Evolutionary conservation across 1,139 yeast genomes (phyloP), one percentile per base, ranked within the genome.

Genomic region (Suhomyces terraborum): DNA sequence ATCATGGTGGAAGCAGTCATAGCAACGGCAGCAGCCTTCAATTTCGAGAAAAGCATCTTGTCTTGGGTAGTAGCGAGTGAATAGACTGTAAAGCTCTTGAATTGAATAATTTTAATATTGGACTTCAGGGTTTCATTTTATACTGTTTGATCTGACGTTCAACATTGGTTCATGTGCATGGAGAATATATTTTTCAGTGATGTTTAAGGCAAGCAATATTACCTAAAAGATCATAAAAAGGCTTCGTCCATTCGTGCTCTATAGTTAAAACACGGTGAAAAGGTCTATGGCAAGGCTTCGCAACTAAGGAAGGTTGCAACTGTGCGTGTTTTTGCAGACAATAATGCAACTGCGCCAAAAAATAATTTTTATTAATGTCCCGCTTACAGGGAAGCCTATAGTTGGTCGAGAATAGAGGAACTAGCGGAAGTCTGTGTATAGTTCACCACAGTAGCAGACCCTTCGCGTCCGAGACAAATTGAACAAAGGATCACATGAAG

Each of bases 11-110:
- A 42, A 16, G 52, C 39, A 10, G 51, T 47, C 35, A 48, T 41
- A 24, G 49, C 47, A 10, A 51, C 34, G 28, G 52, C 51, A 35
- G 52, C 53, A 40, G 49, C 46, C 33, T 41, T 42, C 8, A 52
- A 43, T 39, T 42, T 45, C 19, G 46, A 49, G 32, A 49, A 49
- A 35, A 48, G 47, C 54, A 51, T 51, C 23, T 34, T 30, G 9
- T 24, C 24, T 12, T 6, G 28, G 32, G n/a, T n/a, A 31, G 24
- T 20, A 41, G 45, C 46, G 45, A 37, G 21, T 38, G 42, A 32
- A 32, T 23, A 23, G 27, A 35, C 41, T 38, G 38, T 32, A 26
- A 35, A 23, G 19, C 31, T 23, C 14, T 21, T 32, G 18, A 13
- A 10, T 18, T 16, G 33, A 41, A 18, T 16, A 24, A 9, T n/a